Base-by-base conservation (phyloP, 192 early-diverging fungal species). In the Dimargaris verticillata region DNA sequence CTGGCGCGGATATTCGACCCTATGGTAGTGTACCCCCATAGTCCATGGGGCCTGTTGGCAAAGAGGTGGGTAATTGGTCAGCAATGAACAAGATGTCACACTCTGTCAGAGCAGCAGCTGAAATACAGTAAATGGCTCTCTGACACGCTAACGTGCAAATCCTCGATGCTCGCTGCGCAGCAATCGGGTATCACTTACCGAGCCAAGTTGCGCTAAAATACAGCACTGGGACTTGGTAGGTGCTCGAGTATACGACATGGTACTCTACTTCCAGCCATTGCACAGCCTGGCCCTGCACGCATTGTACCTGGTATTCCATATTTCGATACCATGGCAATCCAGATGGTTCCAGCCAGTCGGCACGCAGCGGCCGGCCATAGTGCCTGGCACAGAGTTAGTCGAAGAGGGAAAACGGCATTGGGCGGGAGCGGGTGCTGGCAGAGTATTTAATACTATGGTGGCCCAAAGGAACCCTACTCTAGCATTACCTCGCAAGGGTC, bases 211-310 rank as follows among this genome's bases (percentile, higher is more conserved):
- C 73, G 45, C 76, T 75, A 29, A 84, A 80, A 61, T 79, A 82
- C 9, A 84, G 72, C 0, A 80, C 78, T 0, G 82, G 82, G 15
- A 80, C 74, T 28, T 70, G 70, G 63, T 80, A 84, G 28, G 72
- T 72, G n/a, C 72, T 29, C 12, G 78, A 80, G 61, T 78, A 84
- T 9, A 82, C 65, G 5, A 84, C 73, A 66, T 84, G 82, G 53
- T 80, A 74, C 50, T 76, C 72, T n/a, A 28, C 3, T 42, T 58
- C 55, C 12, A 66, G 28, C 55, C 55, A 58, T 6, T 22, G 29
- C 15, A 14, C 29, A 42, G 28, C 38, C 6, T 26, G 52, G 18
- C 3, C 26, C 6, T 26, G 13, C 14, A 25, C 3, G 24, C 14
- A 15, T 53, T 3, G 52, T 13, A 26, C 3, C 20, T 26, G 3